phyloP scores from a whole-genome alignment of 2,329 filamentous ascomycete genomes.

The Hymenoscyphus albidus region DNA sequence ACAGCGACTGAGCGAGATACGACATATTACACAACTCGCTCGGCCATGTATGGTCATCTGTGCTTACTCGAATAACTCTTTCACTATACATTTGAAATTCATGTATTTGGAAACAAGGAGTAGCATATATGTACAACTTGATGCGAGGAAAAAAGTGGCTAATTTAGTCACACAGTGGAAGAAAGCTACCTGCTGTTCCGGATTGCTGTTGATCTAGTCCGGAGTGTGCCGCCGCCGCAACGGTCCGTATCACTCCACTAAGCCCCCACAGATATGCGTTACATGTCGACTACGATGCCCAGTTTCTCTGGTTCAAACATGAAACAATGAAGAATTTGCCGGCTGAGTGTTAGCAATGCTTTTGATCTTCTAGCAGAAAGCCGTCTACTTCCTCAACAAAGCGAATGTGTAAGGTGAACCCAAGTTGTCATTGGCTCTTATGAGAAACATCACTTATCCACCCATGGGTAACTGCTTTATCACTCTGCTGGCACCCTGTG shows the following conservation, averaged over 20 bases:
- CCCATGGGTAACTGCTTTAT: neutral
- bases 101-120: neutral
- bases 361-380: neutral
- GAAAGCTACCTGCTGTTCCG: too few species aligned
- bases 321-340: neutral
- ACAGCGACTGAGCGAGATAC: neutral
- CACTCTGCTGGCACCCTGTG: neutral
- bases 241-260: neutral
- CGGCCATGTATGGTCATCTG: neutral
- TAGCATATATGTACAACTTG: neutral
- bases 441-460: neutral
- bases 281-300: slow-evolving; percentile 3
- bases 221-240: slow-evolving; percentile 1
- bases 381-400: neutral
- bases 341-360: neutral
- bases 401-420: neutral
- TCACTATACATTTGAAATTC: neutral
- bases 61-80: neutral
- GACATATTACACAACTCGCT: neutral
- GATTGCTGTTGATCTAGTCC: neutral
- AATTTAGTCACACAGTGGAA: neutral
- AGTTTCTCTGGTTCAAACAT: neutral
- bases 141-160: neutral
- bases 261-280: neutral
- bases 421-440: neutral